A percentile compares a stretch with the other conserved stretches of the same genome.
These are phyloP conservation scores for Populus ilicifolia DNA, from an alignment of 345 rosid species.

Conservation along the genomic window DNA sequence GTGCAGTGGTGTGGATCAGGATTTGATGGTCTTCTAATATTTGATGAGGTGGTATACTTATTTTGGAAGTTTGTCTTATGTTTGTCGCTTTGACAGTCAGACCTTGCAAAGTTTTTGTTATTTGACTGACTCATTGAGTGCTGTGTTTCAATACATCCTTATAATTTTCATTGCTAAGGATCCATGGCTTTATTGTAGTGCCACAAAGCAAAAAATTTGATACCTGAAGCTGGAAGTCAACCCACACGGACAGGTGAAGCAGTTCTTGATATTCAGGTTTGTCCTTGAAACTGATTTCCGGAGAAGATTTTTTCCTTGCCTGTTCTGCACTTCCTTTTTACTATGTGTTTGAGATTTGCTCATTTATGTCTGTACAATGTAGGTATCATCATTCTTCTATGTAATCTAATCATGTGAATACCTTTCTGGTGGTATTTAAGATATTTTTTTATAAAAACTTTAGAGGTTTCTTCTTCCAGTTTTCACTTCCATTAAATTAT, in stretches of 20 bases:
- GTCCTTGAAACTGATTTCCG: slow-evolving; percentile 22
- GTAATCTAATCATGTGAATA: not conserved
- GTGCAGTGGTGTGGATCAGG: slow-evolving; percentile 95
- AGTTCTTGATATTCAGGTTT: slow-evolving; percentile 94
- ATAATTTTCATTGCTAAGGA: slow-evolving; percentile 32
- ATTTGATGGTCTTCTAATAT: slow-evolving; percentile 84
- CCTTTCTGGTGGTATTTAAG: not conserved
- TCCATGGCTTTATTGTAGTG: slow-evolving; percentile 57
- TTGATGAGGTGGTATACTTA: slow-evolving; percentile 68
- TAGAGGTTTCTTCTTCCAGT: not conserved
- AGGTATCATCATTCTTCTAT: not conserved
- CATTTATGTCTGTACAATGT: not conserved
- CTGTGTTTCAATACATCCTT: slow-evolving; percentile 17
- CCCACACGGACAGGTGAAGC: slow-evolving; percentile 98
- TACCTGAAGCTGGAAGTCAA: slow-evolving; percentile 99
- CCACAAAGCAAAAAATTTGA: slow-evolving; percentile 97
- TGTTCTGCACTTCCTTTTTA: not conserved
- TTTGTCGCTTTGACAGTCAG: slow-evolving; percentile 11
- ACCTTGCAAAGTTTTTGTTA: not conserved
- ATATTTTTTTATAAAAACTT: not conserved
- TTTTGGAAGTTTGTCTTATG: slow-evolving; percentile 15
- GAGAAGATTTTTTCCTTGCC: not conserved
- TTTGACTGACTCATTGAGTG: slow-evolving; percentile 19
- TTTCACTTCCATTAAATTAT: not conserved
- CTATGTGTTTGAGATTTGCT: not conserved